Base-by-base conservation (phyloP, 2,329 filamentous ascomycete genomes). In the Diaporthe longicolla region DNA sequence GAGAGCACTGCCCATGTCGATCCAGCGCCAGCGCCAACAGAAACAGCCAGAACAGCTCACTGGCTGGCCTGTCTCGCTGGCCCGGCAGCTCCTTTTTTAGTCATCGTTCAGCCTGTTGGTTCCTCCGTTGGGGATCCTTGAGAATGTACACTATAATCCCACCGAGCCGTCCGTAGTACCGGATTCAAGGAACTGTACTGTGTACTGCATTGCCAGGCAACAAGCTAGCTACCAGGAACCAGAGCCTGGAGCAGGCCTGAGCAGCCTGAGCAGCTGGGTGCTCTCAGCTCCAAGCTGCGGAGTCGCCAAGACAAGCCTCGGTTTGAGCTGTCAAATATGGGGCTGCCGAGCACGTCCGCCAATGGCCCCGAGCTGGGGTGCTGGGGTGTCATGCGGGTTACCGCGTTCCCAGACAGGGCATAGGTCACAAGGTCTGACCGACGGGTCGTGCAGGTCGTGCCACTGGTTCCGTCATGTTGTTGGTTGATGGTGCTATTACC, bases 251-350 rank as follows among this genome's bases (percentile, higher is more conserved):
- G 40, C 40, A 63, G n/a, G 37, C 37, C 19, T 21, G 13, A 48
- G 0, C 2, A 48, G 7, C 21, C 61, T n/a, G n/a, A 24, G 55
- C 29, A n/a, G 55, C 29, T 37, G 37, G 54, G 4, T 57, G 9
- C 8, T 29, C 59, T 65, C 59, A 66, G 63, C 63, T 66, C 29
- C 19, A 52, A 54, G 63, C 63, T 68, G 63, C 63, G 32, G 63
- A 52, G 63, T n/a, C 4, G 63, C 63, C 45, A 68, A 68, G 63
- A 37, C 63, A 68, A 68, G 32, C 32, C 45, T 68, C n/a, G 48
- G 63, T 40, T 68, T 68, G 63, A 54, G 63, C 63, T 68, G 63
- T 68, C 63, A 68, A 54, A 37, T 26, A 66, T 68, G 63, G 63
- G 63, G 48, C 63, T 40, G 29, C 45, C 32, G 45, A 52, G 63